Conservation (phyloP, 2,329 filamentous ascomycete genomes). For the Tolypocladium tundrense region DNA sequence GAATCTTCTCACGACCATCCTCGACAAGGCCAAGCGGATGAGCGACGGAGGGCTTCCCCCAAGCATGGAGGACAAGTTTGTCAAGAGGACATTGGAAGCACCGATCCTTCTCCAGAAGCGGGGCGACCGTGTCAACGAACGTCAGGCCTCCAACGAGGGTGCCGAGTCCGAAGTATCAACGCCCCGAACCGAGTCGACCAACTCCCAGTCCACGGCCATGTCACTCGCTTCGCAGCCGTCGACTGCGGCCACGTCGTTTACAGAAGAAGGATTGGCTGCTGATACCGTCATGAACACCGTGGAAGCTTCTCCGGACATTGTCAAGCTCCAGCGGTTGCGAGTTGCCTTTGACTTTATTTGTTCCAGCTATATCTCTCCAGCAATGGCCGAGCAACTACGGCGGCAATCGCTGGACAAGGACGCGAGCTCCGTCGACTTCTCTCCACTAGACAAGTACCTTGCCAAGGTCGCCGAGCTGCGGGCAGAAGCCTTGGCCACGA, state of each 20-base stretch:
- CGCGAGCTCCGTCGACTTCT: constrained; percentile 48
- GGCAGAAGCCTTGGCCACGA: constrained; percentile 58
- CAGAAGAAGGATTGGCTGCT: constrained; percentile 18
- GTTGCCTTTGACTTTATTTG: constrained; percentile 56
- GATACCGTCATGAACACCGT: constrained; percentile 30
- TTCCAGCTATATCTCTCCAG: constrained; percentile 45
- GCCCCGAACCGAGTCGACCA: constrained; percentile 15
- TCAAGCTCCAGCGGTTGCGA: constrained; percentile 51
- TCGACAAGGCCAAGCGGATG: constrained; percentile 64
- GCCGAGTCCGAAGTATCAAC: constrained; percentile 12
- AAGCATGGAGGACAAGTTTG: constrained; percentile 79
- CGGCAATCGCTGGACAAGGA: constrained; percentile 24
- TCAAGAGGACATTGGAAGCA: constrained; percentile 63
- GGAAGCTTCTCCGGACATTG: constrained; percentile 36
- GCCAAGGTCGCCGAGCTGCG: constrained; percentile 55
- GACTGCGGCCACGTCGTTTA: constrained; percentile 34
- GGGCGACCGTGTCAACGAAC: constrained; percentile 27
- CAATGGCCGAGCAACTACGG: constrained; percentile 31
- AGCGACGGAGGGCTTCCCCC: constrained; percentile 54
- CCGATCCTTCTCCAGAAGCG: constrained; percentile 62
- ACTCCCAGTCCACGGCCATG: constrained; percentile 29
- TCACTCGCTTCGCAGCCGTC: constrained; percentile 29
- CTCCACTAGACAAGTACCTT: constrained; percentile 60
- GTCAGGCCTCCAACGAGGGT: constrained; percentile 4
- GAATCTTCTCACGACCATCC: constrained; percentile 56